phyloP scores from a whole-genome alignment of 2,329 filamentous ascomycete genomes.

The Hypomyces rosellus region DNA sequence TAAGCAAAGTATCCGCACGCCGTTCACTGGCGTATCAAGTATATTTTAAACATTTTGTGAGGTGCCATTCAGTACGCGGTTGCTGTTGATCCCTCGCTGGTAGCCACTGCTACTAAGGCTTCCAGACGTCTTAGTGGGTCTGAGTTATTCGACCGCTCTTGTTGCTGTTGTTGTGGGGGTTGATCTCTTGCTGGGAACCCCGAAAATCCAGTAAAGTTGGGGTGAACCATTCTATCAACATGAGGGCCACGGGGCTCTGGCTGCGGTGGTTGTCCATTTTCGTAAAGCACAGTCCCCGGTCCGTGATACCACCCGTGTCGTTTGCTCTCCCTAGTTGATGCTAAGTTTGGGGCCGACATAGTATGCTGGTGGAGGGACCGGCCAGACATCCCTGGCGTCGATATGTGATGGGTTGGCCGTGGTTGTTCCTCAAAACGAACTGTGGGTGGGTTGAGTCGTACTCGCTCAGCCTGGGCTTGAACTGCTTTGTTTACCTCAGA shows the following conservation, averaged over 20 bases:
- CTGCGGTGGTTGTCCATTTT: conserved; percentile 23
- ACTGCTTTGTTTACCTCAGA: conserved; percentile 50
- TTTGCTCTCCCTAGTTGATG: conserved; percentile 54
- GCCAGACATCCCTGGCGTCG: conserved; percentile 22
- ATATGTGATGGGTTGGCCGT: conserved; percentile 26
- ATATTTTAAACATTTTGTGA: too few relatives aligned
- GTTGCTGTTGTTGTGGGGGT: conserved; percentile 20
- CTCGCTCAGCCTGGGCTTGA: conserved; percentile 47
- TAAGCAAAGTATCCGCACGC: too few relatives aligned
- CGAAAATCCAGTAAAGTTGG: conserved; percentile 47
- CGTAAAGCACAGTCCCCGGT: conserved; percentile 34
- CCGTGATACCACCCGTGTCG: conserved; percentile 69
- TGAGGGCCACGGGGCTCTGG: conserved; percentile 34
- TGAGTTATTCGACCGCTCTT: conserved; percentile 23
- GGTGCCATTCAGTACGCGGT: conserved; percentile 29
- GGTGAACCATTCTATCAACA: conserved; percentile 52
- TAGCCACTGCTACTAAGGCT: conserved; percentile 39
- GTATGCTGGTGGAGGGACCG: conserved; percentile 48
- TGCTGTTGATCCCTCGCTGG: conserved; percentile 37
- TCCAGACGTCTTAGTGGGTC: conserved; percentile 35
- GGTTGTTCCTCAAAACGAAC: conserved; percentile 51
- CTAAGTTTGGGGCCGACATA: conserved; percentile 51
- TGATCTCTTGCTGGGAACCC: conserved; percentile 40
- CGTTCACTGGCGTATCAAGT: not conserved
- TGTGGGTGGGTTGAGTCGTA: conserved; percentile 38